Evolutionary conservation across 441 rosid genomes (phyloP).

Genomic region (Omphalea diandra): DNA sequence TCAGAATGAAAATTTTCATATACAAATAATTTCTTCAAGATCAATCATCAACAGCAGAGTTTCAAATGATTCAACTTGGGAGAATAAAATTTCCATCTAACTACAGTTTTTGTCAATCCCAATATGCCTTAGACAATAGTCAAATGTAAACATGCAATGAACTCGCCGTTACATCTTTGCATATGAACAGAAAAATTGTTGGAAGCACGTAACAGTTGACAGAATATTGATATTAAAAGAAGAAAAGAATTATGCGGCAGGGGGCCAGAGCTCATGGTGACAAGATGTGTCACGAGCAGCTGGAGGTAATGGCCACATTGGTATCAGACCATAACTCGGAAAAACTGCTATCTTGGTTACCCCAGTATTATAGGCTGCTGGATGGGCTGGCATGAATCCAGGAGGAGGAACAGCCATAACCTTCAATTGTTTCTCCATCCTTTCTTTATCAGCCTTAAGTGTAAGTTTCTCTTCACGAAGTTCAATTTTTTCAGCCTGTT

Average conservation of each 20-base stretch:
- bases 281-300: conserved; percentile 67
- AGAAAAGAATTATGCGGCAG: conserved; percentile 61
- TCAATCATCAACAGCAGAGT: neutral
- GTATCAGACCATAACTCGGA: conserved; percentile 72
- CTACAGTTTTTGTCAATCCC: conserved; percentile 17
- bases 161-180: conserved; percentile 31
- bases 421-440: conserved; percentile 67
- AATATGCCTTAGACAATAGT: conserved; percentile 16
- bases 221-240: neutral
- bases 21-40: neutral
- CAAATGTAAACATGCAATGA: conserved; percentile 20
- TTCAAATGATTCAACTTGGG: neutral
- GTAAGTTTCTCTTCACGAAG: conserved; percentile 79
- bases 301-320: conserved; percentile 91
- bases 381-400: conserved; percentile 62
- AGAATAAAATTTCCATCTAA: conserved; percentile 18
- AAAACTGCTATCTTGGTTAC: conserved; percentile 65
- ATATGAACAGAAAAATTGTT: conserved; percentile 8
- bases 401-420: conserved; percentile 49
- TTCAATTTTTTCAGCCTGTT: conserved; percentile 83
- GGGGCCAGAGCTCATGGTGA: conserved; percentile 90
- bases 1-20: neutral
- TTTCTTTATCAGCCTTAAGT: conserved; percentile 78
- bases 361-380: conserved; percentile 54
- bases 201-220: conserved; percentile 20